These are phyloP conservation scores for Piper longum DNA, from an alignment of 164 flowering plant genomes.

Conservation along the genomic window DNA sequence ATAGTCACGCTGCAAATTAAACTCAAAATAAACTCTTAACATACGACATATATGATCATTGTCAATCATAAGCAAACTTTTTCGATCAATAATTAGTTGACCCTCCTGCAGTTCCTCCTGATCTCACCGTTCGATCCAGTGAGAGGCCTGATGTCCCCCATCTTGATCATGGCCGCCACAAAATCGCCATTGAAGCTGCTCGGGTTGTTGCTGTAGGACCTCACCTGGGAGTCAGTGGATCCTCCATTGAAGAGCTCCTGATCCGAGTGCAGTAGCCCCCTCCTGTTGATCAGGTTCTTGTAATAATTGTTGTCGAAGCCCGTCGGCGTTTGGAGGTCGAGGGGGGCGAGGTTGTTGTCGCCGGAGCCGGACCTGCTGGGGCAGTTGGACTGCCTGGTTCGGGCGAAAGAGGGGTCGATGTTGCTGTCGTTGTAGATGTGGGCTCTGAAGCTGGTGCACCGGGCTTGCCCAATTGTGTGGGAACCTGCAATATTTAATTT, in stretches of 20 bases:
- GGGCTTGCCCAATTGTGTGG: constrained; percentile 20
- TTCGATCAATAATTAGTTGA: constrained; percentile 5
- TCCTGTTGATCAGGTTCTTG: constrained; percentile 15
- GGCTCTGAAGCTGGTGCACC: constrained; percentile 13
- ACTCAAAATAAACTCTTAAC: too few species aligned
- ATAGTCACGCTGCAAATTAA: too few species aligned
- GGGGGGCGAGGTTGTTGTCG: constrained; percentile 15
- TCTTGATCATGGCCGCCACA: constrained; percentile 16
- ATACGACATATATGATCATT: too few species aligned
- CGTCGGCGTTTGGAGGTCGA: constrained; percentile 9
- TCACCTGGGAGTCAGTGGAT: constrained; percentile 16
- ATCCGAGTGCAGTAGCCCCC: constrained; percentile 20
- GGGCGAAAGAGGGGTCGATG: constrained; percentile 12
- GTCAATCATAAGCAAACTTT: too few species aligned
- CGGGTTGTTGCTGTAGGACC: constrained; percentile 7
- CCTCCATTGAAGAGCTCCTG: constrained; percentile 18
- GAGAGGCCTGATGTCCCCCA: constrained; percentile 20
- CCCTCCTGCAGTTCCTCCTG: constrained; percentile 17
- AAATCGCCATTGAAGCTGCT: constrained; percentile 13
- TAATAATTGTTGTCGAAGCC: constrained; percentile 14
- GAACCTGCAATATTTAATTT: constrained; percentile 7
- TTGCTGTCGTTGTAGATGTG: constrained; percentile 17
- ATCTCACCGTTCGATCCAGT: constrained; percentile 18
- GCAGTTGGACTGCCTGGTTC: constrained; percentile 7
- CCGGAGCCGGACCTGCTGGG: constrained; percentile 9